Evolutionary conservation across 139 green algal species (phyloP).

Genomic region (Haematococcus lacustris): DNA sequence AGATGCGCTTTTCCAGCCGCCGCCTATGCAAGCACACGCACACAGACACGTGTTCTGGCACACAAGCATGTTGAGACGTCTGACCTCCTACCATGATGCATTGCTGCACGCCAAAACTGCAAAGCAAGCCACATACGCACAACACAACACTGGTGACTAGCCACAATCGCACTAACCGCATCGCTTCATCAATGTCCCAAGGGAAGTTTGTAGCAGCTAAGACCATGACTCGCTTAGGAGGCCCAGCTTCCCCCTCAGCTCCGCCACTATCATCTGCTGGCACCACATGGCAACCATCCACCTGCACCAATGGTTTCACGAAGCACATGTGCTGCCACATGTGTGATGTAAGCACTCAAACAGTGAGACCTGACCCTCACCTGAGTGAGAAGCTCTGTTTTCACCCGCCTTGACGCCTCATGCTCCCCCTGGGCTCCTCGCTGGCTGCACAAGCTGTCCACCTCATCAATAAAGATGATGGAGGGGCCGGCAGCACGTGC

Average conservation of each 20-base stretch:
- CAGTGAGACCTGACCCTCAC: too few species aligned
- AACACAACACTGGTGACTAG: too few species aligned
- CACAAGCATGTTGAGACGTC: too few species aligned
- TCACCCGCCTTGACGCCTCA: conserved; percentile 79
- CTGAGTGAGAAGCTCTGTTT: conserved; percentile 91
- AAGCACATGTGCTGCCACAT: too few species aligned
- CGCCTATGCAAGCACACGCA: too few species aligned
- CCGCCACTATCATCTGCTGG: background rate
- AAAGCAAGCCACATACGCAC: too few species aligned
- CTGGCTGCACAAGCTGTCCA: conserved; percentile 75
- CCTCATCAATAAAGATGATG: conserved; percentile 93
- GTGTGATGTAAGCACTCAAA: too few species aligned
- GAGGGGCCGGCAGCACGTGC: conserved; percentile 48
- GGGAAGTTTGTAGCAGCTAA: conserved; percentile 95
- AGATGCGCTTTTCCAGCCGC: conserved; percentile 91
- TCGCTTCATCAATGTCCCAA: conserved; percentile 91
- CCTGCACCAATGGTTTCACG: conserved; percentile 14
- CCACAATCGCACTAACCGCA: too few species aligned
- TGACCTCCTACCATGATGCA: too few species aligned
- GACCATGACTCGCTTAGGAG: conserved; percentile 78
- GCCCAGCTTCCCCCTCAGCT: conserved; percentile 14
- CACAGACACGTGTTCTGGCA: too few species aligned
- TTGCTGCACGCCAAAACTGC: too few species aligned
- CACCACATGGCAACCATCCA: conserved; percentile 39
- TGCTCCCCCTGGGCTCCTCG: conserved; percentile 75